Conservation (phyloP, 169 alveolate species). For the Nephromyces sp. region DNA sequence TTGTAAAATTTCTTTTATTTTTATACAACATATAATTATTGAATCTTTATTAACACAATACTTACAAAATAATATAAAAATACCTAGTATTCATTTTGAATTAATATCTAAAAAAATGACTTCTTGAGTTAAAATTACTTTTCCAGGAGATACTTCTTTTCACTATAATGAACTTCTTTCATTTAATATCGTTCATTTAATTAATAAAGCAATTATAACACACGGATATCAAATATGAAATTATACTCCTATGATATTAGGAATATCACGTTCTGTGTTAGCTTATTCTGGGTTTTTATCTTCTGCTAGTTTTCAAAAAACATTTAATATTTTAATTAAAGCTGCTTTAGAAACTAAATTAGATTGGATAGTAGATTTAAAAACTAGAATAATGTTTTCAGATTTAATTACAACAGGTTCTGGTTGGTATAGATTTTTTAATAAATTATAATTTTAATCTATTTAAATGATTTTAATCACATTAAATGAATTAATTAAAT, state of each 20-base stretch:
- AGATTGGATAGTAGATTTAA: conserved; percentile 10
- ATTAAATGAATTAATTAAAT: neutral
- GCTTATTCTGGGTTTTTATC: conserved; percentile 12
- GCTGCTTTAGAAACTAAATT: neutral
- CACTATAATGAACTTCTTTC: conserved; percentile 16
- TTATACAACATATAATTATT: conserved; percentile 1
- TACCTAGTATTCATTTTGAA: conserved; percentile 1
- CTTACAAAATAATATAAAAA: neutral
- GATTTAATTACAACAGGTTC: conserved; percentile 1
- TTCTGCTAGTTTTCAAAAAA: conserved; percentile 4
- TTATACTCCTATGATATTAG: conserved; percentile 5
- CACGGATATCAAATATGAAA: conserved; percentile 22
- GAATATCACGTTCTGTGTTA: conserved; percentile 19
- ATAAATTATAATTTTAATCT: neutral
- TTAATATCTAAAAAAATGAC: neutral
- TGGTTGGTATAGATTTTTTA: conserved; percentile 11
- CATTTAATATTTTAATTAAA: neutral
- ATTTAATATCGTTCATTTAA: neutral
- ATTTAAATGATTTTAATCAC: neutral
- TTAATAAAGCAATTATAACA: conserved; percentile 11
- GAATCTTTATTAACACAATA: conserved; percentile 14
- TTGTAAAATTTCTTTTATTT: conserved; percentile 23
- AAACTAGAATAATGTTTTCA: conserved; percentile 5
- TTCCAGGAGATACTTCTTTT: neutral
- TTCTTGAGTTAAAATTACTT: conserved; percentile 28